Base-by-base conservation (phyloP, 2,329 filamentous ascomycete genomes). In the Colletotrichum filicis region DNA sequence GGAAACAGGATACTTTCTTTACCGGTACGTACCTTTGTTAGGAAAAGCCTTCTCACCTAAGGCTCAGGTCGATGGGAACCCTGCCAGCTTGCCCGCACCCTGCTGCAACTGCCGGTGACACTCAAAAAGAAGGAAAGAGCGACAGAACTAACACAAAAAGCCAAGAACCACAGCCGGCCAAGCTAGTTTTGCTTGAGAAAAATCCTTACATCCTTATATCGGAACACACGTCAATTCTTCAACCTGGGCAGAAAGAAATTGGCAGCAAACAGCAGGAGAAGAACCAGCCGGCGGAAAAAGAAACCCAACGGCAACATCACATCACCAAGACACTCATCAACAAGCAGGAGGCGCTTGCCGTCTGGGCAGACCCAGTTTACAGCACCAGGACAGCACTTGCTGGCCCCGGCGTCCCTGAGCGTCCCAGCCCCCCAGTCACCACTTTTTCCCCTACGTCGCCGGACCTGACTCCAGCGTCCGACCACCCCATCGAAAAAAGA, bases 251-350 rank as follows among this genome's bases (percentile, higher is more conserved):
- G 59, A 14, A 30, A 56, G 8, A 22, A 8, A 5, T 8, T 35
- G 9, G 26, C 32, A 11, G 30, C n/a, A 12, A 58, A 19, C 30
- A 55, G n/a, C n/a, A 46, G 46, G 37, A 59, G 46, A 64, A 3
- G 9, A 12, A 55, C 49, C 9, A 70, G 53, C 59, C 56, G 70
- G 69, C 70, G 70, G 35, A 73, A 53, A 7, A 57, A 73, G 60
- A 73, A 61, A 65, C 32, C 32, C 12, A 12, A 35, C 70, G 60
- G 66, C 49, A 35, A 61, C 64, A 73, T 66, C 70, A 68, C 35
- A 61, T 65, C 56, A 61, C 66, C 56, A 73, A 73, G 58, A 67
- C 64, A 62, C 26, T 71, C 64, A 58, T 37, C 46, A 57, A 52
- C 68, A 67, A 49, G 57, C 52, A 62, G 68, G 57, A 71, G 68